Base-by-base conservation (phyloP, 108 stramenopile genomes). In the Halocafeteria seosinensis region DNA sequence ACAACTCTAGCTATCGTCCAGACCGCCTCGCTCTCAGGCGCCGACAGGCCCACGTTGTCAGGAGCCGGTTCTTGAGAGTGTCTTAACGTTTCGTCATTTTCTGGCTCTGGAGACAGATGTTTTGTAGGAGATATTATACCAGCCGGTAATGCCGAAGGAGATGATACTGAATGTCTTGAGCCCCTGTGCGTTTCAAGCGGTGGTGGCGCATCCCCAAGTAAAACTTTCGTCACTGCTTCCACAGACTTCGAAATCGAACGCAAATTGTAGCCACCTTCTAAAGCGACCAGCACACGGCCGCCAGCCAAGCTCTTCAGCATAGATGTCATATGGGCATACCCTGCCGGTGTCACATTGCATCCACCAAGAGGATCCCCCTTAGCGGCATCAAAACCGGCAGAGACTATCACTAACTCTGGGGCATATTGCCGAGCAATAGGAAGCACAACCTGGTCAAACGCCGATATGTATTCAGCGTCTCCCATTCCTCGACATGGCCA, bases 321-420 rank as follows among this genome's bases (percentile, higher is more conserved):
- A 5, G 75, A 57, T n/a, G 78, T 83, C 59, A 85, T 66, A 23
- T 70, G 50, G n/a, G 75, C 84, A 73, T 68, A 83, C 58, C 77
- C 73, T 36, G 75, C 64, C 8, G 79, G 77, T 12, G 81, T 69
- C 0, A 86, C 65, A 34, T 62, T 27, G 66, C 84, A 84, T 50
- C 84, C 81, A 25, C 83, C 83, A 67, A 84, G 70, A 0, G 38
- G 51, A 63, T 88, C 87, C 26, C 81, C 86, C 26, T 31, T 25
- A 13, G 84, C 81, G 11, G 83, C 85, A 75, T 90, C 89, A 66
- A 90, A 90, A 12, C 89, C 89, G 47, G 89, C 85, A 62, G 74
- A 76, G 8, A 90, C 80, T 25, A 89, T 36, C 6, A 89, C 66
- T 21, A 89, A 61, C 50, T 86, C 81, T 23, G 85, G 89, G 27